Evolutionary conservation across 768 basidiomycete genomes (phyloP).

Genomic region (Trametes villosa): DNA sequence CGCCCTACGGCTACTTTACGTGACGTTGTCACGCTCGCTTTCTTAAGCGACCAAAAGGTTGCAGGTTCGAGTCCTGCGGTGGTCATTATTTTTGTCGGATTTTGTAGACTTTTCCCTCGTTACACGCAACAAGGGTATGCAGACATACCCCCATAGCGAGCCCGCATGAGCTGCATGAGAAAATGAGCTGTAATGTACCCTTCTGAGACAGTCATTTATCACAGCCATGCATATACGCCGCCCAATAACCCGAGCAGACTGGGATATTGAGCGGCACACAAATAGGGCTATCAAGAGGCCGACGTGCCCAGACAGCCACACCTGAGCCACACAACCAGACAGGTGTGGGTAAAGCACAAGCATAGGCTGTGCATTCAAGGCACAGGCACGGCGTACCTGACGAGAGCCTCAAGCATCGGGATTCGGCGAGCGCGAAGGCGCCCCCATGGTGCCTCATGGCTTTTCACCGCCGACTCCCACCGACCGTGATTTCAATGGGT

Average conservation of each 20-base stretch:
- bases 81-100: constrained; percentile 49
- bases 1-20: constrained; percentile 34
- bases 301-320: no score
- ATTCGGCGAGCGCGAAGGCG: not conserved
- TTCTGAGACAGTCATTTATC: no score
- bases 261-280: no score
- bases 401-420: not conserved
- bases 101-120: not conserved
- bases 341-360: not conserved
- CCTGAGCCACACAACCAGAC: no score
- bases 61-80: constrained; percentile 96
- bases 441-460: not conserved
- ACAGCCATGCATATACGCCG: no score
- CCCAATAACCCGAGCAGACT: no score
- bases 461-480: constrained; percentile 6
- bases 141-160: no score
- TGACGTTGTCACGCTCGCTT: no score
- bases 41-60: constrained; percentile 97
- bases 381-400: constrained; percentile 13
- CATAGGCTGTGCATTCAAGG: not conserved
- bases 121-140: no score
- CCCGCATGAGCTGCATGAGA: no score
- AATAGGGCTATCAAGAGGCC: no score
- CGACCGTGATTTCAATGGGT: not conserved
- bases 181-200: no score